phyloP scores from a whole-genome alignment of 306 rosid species.

The Hippophae tibetana region DNA sequence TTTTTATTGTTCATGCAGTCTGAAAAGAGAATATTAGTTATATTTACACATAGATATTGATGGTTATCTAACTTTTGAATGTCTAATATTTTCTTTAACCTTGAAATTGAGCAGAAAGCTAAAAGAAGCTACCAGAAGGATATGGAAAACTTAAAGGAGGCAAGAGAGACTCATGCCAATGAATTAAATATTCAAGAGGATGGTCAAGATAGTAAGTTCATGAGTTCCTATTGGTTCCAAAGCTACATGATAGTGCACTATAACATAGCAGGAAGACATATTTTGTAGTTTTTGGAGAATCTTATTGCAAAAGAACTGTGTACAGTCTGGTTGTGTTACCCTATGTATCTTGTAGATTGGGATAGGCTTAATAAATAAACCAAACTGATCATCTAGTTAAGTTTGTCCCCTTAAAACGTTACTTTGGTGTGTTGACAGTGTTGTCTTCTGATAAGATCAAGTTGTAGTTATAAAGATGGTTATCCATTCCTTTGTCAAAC shows the following conservation, averaged over 20 bases:
- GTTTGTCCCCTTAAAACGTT: background rate
- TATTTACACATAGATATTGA: no score
- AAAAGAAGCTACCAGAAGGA: conserved; percentile 88
- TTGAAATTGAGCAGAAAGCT: conserved; percentile 59
- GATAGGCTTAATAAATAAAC: conserved; percentile 5
- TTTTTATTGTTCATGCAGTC: no score
- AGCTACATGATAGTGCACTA: no score
- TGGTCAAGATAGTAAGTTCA: conserved; percentile 41
- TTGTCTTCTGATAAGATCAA: background rate
- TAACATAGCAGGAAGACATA: no score
- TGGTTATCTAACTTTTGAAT: background rate
- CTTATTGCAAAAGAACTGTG: background rate
- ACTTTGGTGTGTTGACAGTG: background rate
- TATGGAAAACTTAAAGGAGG: conserved; percentile 49
- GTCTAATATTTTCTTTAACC: conserved; percentile 12
- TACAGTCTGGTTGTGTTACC: conserved; percentile 7
- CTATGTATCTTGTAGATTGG: background rate
- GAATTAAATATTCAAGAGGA: conserved; percentile 48
- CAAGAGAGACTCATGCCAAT: conserved; percentile 45
- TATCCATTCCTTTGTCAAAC: background rate
- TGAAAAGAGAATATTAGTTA: no score
- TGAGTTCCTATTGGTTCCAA: background rate
- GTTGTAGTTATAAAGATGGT: background rate
- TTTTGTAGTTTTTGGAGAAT: no score
- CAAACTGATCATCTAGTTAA: conserved; percentile 1